Base-by-base conservation (phyloP, 371 early-diverging fungal species). In the Mortierella polycephala region DNA sequence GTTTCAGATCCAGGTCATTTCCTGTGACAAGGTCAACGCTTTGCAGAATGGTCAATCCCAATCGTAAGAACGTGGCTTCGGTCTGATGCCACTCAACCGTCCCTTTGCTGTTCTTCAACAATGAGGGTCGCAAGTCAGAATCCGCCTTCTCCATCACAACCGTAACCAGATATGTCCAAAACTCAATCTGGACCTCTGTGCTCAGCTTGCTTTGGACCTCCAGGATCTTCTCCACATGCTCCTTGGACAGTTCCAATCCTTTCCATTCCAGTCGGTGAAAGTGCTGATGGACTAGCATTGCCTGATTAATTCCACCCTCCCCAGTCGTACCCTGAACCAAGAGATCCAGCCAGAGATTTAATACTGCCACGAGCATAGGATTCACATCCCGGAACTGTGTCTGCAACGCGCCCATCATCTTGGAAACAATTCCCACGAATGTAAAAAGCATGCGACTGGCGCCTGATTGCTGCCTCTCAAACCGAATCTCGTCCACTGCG, bases 251-350 rank as follows among this genome's bases (percentile, higher is more conserved):
- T 23, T 69, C 67, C 0, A 79, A 62, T 2, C 62, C 64, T n/a
- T 39, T 60, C 80, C 80, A 79, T 6, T 72, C 60, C 47, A 79
- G 51, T n/a, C 80, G 55, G 8, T 68, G 73, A 55, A 79, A 73
- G 40, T 79, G 80, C 53, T 73, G 74, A 30, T 79, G 80, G 20
- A 79, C 57, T 12, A 79, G 40, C 74, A 73, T 79, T 44, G 45
- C 58, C 54, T 73, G 73, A 54, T 79, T 72, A 56, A 66, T 63
- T 16, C 59, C 53, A 2, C 73, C 79, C n/a, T 69, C 23, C 16
- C 73, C 69, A 1, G 20, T 30, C 1, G 67, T 62, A 13, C 59
- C 66, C 47, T 56, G 45, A 21, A 57, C 47, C 10, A 52, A 60
- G 57, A 73, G 53, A 3, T 79, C 67, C 14, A 79, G 53, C 63